Evolutionary conservation across 2,329 filamentous ascomycete species (phyloP).

Genomic region (Pleochaeta shiraiana): DNA sequence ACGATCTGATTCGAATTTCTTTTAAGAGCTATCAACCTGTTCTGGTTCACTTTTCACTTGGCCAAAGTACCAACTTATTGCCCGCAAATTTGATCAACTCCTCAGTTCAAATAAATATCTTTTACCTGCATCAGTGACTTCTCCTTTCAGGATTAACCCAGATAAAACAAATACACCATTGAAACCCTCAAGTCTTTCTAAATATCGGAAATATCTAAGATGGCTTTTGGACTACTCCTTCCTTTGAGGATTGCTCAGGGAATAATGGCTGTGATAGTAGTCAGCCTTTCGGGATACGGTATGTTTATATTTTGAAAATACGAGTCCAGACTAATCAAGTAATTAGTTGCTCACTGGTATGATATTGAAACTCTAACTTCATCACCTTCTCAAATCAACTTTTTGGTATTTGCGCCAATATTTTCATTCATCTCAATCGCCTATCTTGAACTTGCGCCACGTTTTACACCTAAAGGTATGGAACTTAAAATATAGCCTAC

Average conservation of each 20-base stretch:
- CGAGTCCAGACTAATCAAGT: conserved; percentile 8
- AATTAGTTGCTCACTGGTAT: conserved; percentile 37
- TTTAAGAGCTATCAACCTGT: too few species aligned
- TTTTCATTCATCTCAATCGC: conserved; percentile 32
- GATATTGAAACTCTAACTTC: conserved; percentile 29
- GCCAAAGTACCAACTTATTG: too few species aligned
- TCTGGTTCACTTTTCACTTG: too few species aligned
- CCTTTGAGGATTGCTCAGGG: conserved; percentile 26
- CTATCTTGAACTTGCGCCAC: conserved; percentile 29
- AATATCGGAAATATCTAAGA: conserved; percentile 14
- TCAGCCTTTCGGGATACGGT: conserved; percentile 30
- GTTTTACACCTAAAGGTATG: conserved; percentile 18
- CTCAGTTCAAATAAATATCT: too few species aligned
- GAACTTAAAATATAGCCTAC: not conserved
- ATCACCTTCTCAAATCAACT: conserved; percentile 34
- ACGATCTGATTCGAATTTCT: too few species aligned
- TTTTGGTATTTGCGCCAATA: conserved; percentile 31
- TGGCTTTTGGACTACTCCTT: conserved; percentile 23
- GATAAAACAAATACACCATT: too few species aligned
- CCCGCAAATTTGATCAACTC: too few species aligned
- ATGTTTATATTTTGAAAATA: conserved; percentile 7
- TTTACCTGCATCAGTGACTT: too few species aligned
- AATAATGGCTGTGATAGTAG: conserved; percentile 23
- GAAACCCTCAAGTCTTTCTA: too few species aligned
- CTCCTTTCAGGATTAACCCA: too few species aligned